Base-by-base conservation (phyloP, 768 basidiomycete genomes). In the Russula vinacea region DNA sequence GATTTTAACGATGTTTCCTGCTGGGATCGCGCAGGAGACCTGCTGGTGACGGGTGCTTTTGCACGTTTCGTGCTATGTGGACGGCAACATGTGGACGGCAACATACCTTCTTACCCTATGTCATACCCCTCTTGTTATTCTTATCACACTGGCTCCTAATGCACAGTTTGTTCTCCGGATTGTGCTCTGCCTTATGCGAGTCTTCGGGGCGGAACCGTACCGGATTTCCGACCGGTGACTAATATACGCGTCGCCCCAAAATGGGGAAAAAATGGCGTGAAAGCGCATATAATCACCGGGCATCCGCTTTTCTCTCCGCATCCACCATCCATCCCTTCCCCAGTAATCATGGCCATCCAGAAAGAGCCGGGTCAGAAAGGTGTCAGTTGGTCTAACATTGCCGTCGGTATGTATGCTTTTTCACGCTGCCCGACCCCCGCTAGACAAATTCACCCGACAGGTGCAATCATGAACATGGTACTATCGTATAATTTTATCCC, bases 391-490 rank as follows among this genome's bases (percentile, higher is more conserved):
- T 92, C 90, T 70, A 95, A 94, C 78, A 94, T 95, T 78, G 93
- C 92, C 68, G 88, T 96, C 75, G 92, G 92, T 93, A 73, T 71
- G 90, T 76, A 22, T 24, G n/a, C 42, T 54, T 39, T 33, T 61
- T n/a, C 22, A n/a, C 10, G 37, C 32, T 37, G n/a, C 33, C 22
- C 17, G 44, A 32, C 37, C 19, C 14, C n/a, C 24, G 39, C 52
- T 29, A 53, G 26, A 58, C 47, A 17, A 14, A 37, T 11, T 1
- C 14, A 10, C 42, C 37, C 49, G 47, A 62, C 68, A 94, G 94
- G 95, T 78, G 95, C 80, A 65, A 93, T 97, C 73, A 98, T 98
- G 96, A 98, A 98, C 82, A 91, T 99, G 91, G 94, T 96, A 79
- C 71, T 70, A 74, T 63, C 57, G 67, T 68, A 51, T 51, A 66